These are phyloP conservation scores for Penicillium mononematosum DNA, from an alignment of 495 filamentous ascomycete species.

Conservation along the genomic window DNA sequence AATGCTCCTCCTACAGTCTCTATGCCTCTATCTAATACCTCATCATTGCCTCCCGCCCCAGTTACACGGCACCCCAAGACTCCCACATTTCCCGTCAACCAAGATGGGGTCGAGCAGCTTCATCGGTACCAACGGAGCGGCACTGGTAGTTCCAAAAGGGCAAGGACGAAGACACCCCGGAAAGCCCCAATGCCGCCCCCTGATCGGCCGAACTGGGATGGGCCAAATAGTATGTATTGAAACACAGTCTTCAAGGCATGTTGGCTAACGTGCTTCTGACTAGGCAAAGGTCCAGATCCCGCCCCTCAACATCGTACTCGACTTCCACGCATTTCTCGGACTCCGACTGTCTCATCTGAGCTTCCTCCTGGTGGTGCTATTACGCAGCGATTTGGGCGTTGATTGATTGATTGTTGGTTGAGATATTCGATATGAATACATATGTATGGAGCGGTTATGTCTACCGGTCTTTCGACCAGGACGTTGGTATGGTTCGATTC, in stretches of 20 bases:
- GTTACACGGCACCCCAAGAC: conserved; percentile 26
- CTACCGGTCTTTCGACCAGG: background rate
- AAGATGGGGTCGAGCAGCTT: conserved; percentile 41
- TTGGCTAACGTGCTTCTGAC: background rate
- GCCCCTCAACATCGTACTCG: conserved; percentile 31
- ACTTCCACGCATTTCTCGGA: conserved; percentile 19
- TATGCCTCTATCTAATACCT: background rate
- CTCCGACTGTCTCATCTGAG: conserved; percentile 14
- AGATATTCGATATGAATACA: background rate
- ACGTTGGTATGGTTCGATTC: background rate
- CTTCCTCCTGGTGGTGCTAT: conserved; percentile 25
- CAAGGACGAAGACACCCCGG: conserved; percentile 19
- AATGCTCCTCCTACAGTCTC: conserved; percentile 18
- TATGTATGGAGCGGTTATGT: background rate
- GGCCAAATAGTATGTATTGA: conserved; percentile 24
- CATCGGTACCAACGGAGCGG: conserved; percentile 50
- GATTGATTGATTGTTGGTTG: background rate
- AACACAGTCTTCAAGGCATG: background rate
- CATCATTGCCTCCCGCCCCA: background rate
- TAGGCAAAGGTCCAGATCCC: conserved; percentile 5
- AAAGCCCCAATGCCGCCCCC: conserved; percentile 30
- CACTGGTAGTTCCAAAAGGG: conserved; percentile 44
- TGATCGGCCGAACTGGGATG: conserved; percentile 19
- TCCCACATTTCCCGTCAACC: conserved; percentile 32
- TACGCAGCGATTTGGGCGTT: conserved; percentile 23